These are phyloP conservation scores for Macrophomina phaseolina DNA, from an alignment of 2,329 filamentous ascomycete species.

Conservation along the genomic window DNA sequence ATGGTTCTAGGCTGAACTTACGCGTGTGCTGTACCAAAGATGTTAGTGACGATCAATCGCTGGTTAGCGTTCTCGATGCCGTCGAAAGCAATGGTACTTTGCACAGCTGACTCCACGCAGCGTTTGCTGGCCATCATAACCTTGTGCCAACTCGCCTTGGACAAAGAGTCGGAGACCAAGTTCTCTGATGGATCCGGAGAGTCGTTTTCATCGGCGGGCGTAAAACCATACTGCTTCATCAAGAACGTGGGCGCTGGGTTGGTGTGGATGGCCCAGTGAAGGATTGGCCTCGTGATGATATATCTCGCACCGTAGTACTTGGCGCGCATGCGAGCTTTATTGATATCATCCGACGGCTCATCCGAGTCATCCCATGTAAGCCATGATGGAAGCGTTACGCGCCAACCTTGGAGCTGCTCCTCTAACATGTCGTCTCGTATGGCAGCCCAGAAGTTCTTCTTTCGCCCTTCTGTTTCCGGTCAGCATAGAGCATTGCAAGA, in stretches of 20 bases:
- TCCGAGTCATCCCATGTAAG: conserved; percentile 72
- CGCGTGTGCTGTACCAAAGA: conserved; percentile 95
- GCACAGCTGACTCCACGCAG: conserved; percentile 67
- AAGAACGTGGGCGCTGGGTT: conserved; percentile 44
- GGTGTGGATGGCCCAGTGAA: conserved; percentile 64
- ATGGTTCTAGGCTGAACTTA: conserved; percentile 59
- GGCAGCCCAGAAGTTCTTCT: conserved; percentile 44
- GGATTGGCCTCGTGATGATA: conserved; percentile 83
- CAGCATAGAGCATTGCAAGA: conserved; percentile 34
- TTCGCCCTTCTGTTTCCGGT: conserved; percentile 29
- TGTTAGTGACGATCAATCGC: conserved; percentile 88
- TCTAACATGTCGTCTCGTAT: conserved; percentile 51
- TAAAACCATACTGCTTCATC: conserved; percentile 28
- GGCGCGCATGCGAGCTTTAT: conserved; percentile 81
- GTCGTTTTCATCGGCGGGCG: conserved; percentile 13
- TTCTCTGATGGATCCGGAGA: conserved; percentile 9
- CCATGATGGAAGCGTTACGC: conserved; percentile 53
- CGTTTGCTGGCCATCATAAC: conserved; percentile 35
- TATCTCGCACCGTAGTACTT: conserved; percentile 95
- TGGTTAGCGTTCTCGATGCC: conserved; percentile 60
- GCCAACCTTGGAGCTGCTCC: conserved; percentile 50
- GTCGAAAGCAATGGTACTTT: conserved; percentile 85
- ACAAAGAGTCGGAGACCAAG: conserved; percentile 6
- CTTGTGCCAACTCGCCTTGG: conserved; percentile 24
- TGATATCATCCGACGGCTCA: conserved; percentile 74